Conservation (phyloP, 352 stramenopile genomes). For the Phytophthora pluvialis region DNA sequence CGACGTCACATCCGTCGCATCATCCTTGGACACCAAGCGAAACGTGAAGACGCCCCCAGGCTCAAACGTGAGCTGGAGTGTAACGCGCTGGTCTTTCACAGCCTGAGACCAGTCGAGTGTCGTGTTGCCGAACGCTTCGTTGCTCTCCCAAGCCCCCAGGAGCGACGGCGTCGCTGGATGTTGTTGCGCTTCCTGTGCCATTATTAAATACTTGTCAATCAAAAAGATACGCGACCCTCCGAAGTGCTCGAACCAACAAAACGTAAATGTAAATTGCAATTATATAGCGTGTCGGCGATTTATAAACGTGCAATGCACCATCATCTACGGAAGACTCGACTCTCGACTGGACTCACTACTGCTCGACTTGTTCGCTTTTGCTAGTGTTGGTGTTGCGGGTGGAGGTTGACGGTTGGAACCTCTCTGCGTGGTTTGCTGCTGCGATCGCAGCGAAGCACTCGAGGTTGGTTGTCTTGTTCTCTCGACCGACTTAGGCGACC, state of each 20-base stretch:
- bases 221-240: conserved; percentile 22
- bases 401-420: conserved; percentile 13
- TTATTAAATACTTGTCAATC: conserved; percentile 30
- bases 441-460: conserved; percentile 18
- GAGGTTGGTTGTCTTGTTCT: conserved; percentile 17
- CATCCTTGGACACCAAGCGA: conserved; percentile 32
- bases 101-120: conserved; percentile 77
- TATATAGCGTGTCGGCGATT: conserved; percentile 27
- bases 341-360: conserved; percentile 33
- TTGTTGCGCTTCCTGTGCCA: conserved; percentile 10
- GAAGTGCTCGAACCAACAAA: background rate
- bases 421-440: conserved; percentile 28
- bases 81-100: conserved; percentile 55
- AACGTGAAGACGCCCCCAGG: conserved; percentile 48
- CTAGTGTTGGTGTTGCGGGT: conserved; percentile 21
- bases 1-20: conserved; percentile 46
- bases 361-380: conserved; percentile 31
- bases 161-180: conserved; percentile 15
- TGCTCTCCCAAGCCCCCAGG: conserved; percentile 62
- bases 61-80: conserved; percentile 53
- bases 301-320: conserved; percentile 30
- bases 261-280: conserved; percentile 3
- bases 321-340: conserved; percentile 29
- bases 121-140: conserved; percentile 81
- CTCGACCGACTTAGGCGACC: conserved; percentile 27